Conservation (phyloP, 2,329 filamentous ascomycete species). For the Colletotrichum salicis region DNA sequence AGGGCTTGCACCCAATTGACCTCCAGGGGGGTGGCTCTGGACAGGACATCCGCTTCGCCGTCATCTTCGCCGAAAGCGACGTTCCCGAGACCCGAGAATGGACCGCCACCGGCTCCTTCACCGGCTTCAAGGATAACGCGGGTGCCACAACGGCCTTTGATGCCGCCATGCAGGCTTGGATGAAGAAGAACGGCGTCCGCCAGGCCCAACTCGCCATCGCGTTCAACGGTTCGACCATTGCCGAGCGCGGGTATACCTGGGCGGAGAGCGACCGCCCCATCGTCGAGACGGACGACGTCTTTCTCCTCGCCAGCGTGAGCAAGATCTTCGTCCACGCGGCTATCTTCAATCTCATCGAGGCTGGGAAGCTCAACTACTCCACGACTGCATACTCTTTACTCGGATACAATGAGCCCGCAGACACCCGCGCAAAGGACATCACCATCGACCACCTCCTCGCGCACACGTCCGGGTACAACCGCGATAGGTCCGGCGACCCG, state of each 20-base stretch:
- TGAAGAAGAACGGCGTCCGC: slow-evolving; percentile 33
- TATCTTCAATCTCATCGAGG: slow-evolving; percentile 25
- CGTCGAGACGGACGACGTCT: slow-evolving; percentile 27
- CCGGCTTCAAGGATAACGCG: slow-evolving; percentile 20
- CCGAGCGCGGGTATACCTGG: slow-evolving; percentile 35
- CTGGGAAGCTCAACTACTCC: slow-evolving; percentile 20
- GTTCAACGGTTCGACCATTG: slow-evolving; percentile 18
- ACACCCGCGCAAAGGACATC: slow-evolving; percentile 29
- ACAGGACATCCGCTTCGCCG: slow-evolving; percentile 21
- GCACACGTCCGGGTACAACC: slow-evolving; percentile 29
- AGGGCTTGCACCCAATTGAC: slow-evolving; percentile 31
- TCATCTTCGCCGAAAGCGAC: slow-evolving; percentile 34
- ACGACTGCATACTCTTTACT: slow-evolving; percentile 24
- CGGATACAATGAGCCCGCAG: slow-evolving; percentile 11
- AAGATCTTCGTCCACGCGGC: slow-evolving; percentile 37
- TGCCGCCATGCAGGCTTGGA: slow-evolving; percentile 20
- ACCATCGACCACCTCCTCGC: slow-evolving; percentile 31
- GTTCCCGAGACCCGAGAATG: slow-evolving; percentile 19
- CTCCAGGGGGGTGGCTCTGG: slow-evolving; percentile 30
- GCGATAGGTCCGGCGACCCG: slow-evolving; percentile 12
- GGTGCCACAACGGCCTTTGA: slow-evolving; percentile 12
- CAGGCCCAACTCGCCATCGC: slow-evolving; percentile 35
- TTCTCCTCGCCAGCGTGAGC: slow-evolving; percentile 35
- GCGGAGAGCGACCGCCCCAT: slow-evolving; percentile 31
- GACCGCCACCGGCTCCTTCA: slow-evolving; percentile 21